Base-by-base conservation (phyloP, 306 rosid genomes). In the Castanea sativa region DNA sequence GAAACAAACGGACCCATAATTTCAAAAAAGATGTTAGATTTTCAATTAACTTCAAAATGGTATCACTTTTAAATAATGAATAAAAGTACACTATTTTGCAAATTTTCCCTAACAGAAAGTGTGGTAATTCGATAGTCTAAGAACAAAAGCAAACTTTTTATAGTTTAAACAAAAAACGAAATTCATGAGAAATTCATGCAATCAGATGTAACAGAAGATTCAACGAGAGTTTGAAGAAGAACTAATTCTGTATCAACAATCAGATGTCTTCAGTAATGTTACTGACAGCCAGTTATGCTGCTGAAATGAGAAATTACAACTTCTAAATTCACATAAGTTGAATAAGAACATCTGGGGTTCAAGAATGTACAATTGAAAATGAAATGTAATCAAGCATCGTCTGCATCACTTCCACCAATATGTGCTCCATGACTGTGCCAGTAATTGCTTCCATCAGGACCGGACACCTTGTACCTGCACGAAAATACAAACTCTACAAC, bases 361-460 rank as follows among this genome's bases (percentile, higher is more conserved):
- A 65, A 74, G 91, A 87, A 86, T 89, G 87, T 88, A 90, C 94
- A 89, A 53, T 86, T 85, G 81, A 53, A 74, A 79, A 76, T 82
- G 64, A 41, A 57, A 25, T 53, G 75, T 72, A 75, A 82, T 77
- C 85, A 92, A 69, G 77, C 92, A 51, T 94, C 98, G 67, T 94
- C 97, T 68, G 92, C 96, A 80, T 94, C 98, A 82, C 97, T 92
- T 88, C 92, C 91, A 53, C 90, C 92, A 71, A 85, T 81, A 69
- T 91, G 93, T 16, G 87, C 87, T 84, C 87, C 92, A 69, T 85
- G 92, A 81, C 85, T 85, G 71, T 83, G 84, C 92, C 93, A 92
- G 78, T 85, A 94, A 87, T 85, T 82, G 83, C 85, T 90, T 84
- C 92, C 98, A 49, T 92, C 97, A 20, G 96, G 98, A 74, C 98